These are phyloP conservation scores for Tardiomyces depauwii DNA, from an alignment of 1,139 yeast species.

Conservation along the genomic window DNA sequence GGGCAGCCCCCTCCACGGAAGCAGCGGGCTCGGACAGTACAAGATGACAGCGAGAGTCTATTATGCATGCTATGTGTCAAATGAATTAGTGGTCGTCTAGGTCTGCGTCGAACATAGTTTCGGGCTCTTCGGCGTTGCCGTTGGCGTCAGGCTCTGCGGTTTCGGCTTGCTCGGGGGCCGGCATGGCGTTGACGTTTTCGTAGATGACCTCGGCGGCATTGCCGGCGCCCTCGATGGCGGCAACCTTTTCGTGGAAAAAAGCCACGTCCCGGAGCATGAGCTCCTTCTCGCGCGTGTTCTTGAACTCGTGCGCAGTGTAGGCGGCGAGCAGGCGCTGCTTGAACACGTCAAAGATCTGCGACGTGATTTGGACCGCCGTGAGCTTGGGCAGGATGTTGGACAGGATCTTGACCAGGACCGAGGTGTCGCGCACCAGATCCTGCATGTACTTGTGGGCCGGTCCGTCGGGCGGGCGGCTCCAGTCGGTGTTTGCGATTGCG, in stretches of 20 bases:
- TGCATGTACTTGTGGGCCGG: slow-evolving; percentile 54
- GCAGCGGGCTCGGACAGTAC: slow-evolving; percentile 5
- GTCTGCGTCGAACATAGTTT: slow-evolving; percentile 1
- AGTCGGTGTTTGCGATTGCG: slow-evolving; percentile 36
- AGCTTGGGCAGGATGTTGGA: slow-evolving; percentile 45
- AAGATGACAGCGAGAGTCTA: background rate
- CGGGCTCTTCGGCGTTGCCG: background rate
- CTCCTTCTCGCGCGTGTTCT: slow-evolving; percentile 19
- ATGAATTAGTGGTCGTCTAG: background rate
- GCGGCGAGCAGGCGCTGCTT: slow-evolving; percentile 46
- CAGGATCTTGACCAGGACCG: slow-evolving; percentile 50
- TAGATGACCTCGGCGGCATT: slow-evolving; percentile 54
- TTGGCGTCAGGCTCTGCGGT: background rate
- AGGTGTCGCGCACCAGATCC: slow-evolving; percentile 53
- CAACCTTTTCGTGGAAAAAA: slow-evolving; percentile 49
- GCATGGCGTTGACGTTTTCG: slow-evolving; percentile 49
- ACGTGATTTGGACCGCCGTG: slow-evolving; percentile 30
- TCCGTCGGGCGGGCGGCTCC: slow-evolving; percentile 36
- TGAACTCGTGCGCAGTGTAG: slow-evolving; percentile 41
- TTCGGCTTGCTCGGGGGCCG: slow-evolving; percentile 17
- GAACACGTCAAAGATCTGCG: slow-evolving; percentile 43
- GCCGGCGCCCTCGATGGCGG: slow-evolving; percentile 53
- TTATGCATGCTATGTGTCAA: background rate
- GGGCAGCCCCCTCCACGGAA: slow-evolving; percentile 1
- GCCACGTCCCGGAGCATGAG: slow-evolving; percentile 50